Conservation (phyloP, 192 early-diverging fungal genomes). For the Gamsiella multidivaricata region DNA sequence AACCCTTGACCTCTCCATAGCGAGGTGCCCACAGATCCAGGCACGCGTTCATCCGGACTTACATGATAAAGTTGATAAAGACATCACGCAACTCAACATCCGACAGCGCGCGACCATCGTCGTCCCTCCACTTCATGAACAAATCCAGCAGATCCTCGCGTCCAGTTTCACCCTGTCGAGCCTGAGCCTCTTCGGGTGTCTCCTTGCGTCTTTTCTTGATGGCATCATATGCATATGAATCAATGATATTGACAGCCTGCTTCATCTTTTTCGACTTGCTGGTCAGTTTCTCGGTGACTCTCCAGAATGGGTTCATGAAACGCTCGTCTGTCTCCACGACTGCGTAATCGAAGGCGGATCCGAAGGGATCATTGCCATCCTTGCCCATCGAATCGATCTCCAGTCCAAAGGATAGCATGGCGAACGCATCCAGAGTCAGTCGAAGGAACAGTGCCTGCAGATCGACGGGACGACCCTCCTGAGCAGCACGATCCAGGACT, state of each 20-base stretch:
- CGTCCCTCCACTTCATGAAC: slow-evolving; percentile 58
- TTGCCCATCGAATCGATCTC: slow-evolving; percentile 55
- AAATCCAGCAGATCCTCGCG: slow-evolving; percentile 57
- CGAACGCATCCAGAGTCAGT: slow-evolving; percentile 60
- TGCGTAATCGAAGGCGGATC: slow-evolving; percentile 61
- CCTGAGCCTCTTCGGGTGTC: slow-evolving; percentile 9
- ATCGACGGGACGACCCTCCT: slow-evolving; percentile 38
- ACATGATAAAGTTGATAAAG: slow-evolving; percentile 59
- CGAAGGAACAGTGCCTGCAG: slow-evolving; percentile 58
- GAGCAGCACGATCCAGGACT: slow-evolving; percentile 33
- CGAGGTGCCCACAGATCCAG: neutral
- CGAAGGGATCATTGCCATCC: slow-evolving; percentile 58
- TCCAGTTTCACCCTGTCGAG: slow-evolving; percentile 5
- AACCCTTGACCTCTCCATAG: neutral
- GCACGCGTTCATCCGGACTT: too few relatives aligned
- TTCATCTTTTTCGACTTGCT: slow-evolving; percentile 21
- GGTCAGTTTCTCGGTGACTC: slow-evolving; percentile 39
- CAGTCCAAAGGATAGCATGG: slow-evolving; percentile 59
- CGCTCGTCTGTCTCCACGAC: slow-evolving; percentile 50
- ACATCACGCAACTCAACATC: slow-evolving; percentile 59
- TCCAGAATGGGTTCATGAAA: slow-evolving; percentile 48
- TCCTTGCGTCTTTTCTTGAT: slow-evolving; percentile 42
- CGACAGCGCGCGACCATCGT: slow-evolving; percentile 47
- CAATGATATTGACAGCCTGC: slow-evolving; percentile 20
- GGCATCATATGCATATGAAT: slow-evolving; percentile 44